These are phyloP conservation scores for Trichoderma sp. DNA, from an alignment of 2,329 filamentous ascomycete genomes.

Conservation along the genomic window DNA sequence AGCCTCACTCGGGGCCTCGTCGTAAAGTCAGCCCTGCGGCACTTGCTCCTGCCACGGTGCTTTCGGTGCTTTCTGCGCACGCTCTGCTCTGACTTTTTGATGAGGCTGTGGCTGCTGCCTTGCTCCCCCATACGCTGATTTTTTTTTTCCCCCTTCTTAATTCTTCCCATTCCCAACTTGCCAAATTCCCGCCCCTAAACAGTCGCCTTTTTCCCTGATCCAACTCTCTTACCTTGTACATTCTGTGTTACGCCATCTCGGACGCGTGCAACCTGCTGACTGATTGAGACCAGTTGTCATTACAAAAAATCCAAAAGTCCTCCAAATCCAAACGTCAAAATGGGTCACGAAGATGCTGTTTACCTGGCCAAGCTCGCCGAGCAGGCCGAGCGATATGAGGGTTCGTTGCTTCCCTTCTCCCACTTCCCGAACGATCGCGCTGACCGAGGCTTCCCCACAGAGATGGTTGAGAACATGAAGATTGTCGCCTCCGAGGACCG, in stretches of 20 bases:
- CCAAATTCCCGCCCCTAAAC: not conserved
- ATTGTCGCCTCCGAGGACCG: constrained; percentile 84
- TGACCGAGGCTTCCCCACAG: constrained; percentile 46
- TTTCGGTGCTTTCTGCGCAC: not conserved
- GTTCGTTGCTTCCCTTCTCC: constrained; percentile 50
- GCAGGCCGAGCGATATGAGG: constrained; percentile 99
- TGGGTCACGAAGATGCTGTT: constrained; percentile 99
- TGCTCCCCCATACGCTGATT: not conserved
- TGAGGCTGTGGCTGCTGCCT: constrained; percentile 17
- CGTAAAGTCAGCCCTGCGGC: constrained; percentile 16
- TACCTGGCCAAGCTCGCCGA: constrained; percentile 99
- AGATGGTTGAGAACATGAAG: constrained; percentile 99
- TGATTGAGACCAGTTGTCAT: constrained; percentile 7
- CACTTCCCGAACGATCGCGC: constrained; percentile 21
- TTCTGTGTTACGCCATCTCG: constrained; percentile 1
- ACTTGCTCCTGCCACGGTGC: constrained; percentile 19
- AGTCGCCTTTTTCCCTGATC: not conserved
- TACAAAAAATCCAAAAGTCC: not conserved
- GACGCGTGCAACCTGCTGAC: constrained; percentile 16
- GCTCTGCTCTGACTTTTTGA: not conserved
- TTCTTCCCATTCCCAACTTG: not conserved
- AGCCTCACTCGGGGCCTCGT: constrained; percentile 12
- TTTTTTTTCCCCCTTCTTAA: not conserved
- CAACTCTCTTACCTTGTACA: not conserved
- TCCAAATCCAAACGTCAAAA: constrained; percentile 53